phyloP scores from a whole-genome alignment of 495 filamentous ascomycete species.

The Tricharina praecox region DNA sequence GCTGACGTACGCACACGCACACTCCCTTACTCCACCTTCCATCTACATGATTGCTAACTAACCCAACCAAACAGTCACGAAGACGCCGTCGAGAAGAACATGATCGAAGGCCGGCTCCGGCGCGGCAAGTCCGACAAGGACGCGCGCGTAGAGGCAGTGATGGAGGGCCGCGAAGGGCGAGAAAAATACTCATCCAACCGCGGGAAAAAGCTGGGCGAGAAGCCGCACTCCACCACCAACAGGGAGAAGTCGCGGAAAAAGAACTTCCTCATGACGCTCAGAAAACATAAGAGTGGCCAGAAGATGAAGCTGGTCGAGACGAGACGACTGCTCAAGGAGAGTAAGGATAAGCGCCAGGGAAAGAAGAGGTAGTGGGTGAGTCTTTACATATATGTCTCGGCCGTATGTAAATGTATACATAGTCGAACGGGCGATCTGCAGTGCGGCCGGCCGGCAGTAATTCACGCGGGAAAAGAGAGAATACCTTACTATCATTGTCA shows the following conservation, averaged over 20 bases:
- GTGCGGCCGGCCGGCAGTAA: no score
- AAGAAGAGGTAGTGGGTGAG: slow-evolving; percentile 72
- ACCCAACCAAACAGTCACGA: slow-evolving; percentile 28
- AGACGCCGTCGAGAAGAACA: slow-evolving; percentile 43
- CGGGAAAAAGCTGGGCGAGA: slow-evolving; percentile 65
- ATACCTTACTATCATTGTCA: no score
- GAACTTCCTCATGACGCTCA: slow-evolving; percentile 95
- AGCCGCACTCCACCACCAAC: slow-evolving; percentile 92
- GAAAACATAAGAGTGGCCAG: slow-evolving; percentile 81
- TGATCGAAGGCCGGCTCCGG: slow-evolving; percentile 36
- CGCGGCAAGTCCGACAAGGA: slow-evolving; percentile 24
- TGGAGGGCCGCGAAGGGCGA: slow-evolving; percentile 22
- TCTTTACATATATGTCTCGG: no score
- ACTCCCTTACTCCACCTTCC: not conserved
- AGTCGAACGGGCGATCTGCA: no score
- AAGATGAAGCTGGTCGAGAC: slow-evolving; percentile 82
- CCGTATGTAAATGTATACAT: no score
- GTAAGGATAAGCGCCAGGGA: slow-evolving; percentile 66
- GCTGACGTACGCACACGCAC: not conserved
- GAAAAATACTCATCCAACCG: slow-evolving; percentile 21
- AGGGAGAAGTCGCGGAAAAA: slow-evolving; percentile 92
- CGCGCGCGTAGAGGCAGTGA: slow-evolving; percentile 21
- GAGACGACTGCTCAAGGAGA: slow-evolving; percentile 57
- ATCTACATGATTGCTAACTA: not conserved
- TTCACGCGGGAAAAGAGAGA: no score